Base-by-base conservation (phyloP, 306 rosid species). In the Vigna unguiculata region DNA sequence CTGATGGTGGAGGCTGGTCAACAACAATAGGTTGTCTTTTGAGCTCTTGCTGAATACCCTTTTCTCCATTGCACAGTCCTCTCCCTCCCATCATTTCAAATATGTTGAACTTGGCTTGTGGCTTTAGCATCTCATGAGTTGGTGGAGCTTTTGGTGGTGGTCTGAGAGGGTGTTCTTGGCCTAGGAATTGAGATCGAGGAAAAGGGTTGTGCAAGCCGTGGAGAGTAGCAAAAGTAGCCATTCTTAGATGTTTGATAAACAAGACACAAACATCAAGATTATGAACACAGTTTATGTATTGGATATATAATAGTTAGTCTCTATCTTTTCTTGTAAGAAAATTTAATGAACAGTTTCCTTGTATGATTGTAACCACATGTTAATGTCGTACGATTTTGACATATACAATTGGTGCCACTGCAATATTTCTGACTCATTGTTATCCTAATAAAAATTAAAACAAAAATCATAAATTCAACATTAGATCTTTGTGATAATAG, bases 21-120 rank as follows among this genome's bases (percentile, higher is more conserved):
- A 66, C 90, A 5, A 81, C 72, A 66, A 20, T 30, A 20, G 38
- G 78, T 46, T 75, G 68, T 71, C 71, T 89, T 28, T 72, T 67
- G 48, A 92, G 88, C 83, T 95, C 99, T 68, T 85, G 6, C 15
- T 80, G 74, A 7, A 95, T 63, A 14, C 99, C 97, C 78, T 22
- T 54, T 82, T 90, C 97, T 1, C 99, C 97, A 34, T 95, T 95
- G 81, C 89, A 87, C 10, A 95, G 78, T 28, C 99, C 99, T 87
- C 97, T 89, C 45, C 99, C 99, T 68, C 97, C 97, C 85, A 95
- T 45, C 41, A 95, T 81, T 49, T 95, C 85, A 0, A 46, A 54
- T 2, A 90, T 48, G 84, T 92, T 71, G 87, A 95, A 95, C 63
- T 86, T 87, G 67, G 97, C 97, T 21, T 71, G 58, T 48, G 85